Evolutionary conservation across 177 flowering plant genomes (phyloP).

Genomic region (Vitis hybrid): DNA sequence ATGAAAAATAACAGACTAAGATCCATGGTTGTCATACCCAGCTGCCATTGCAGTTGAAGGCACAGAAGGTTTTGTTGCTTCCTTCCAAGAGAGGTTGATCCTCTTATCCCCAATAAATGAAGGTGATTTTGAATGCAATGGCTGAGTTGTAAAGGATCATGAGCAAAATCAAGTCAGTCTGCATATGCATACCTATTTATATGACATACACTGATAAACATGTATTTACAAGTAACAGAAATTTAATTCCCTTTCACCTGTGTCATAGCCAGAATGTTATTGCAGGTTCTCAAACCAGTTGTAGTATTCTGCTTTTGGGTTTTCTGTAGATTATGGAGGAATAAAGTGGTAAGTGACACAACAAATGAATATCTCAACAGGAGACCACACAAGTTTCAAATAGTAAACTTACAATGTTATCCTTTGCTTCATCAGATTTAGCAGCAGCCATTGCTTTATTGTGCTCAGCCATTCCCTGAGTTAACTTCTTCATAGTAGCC

Average conservation of each 20-base stretch:
- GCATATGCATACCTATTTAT: not conserved
- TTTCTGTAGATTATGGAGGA: constrained; percentile 54
- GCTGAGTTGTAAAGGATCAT: constrained; percentile 35
- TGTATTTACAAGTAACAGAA: not conserved
- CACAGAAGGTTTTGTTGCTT: constrained; percentile 45
- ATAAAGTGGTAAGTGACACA: constrained; percentile 5
- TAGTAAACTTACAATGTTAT: constrained; percentile 55
- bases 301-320: constrained; percentile 72
- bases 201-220: not conserved
- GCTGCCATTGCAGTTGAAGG: constrained; percentile 34
- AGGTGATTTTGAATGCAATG: constrained; percentile 75
- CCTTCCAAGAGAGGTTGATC: constrained; percentile 86
- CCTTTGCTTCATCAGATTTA: constrained; percentile 76
- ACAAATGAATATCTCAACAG: not conserved
- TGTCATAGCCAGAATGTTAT: constrained; percentile 89
- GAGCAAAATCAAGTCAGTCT: not conserved
- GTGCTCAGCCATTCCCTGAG: constrained; percentile 88
- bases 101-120: constrained; percentile 82
- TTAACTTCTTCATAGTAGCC: constrained; percentile 76
- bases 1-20: not conserved
- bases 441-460: constrained; percentile 88
- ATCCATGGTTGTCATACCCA: constrained; percentile 43
- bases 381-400: not conserved
- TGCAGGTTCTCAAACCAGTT: constrained; percentile 83
- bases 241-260: constrained; percentile 43